phyloP scores from a whole-genome alignment of 306 rosid species.

The Prunus dulcis region DNA sequence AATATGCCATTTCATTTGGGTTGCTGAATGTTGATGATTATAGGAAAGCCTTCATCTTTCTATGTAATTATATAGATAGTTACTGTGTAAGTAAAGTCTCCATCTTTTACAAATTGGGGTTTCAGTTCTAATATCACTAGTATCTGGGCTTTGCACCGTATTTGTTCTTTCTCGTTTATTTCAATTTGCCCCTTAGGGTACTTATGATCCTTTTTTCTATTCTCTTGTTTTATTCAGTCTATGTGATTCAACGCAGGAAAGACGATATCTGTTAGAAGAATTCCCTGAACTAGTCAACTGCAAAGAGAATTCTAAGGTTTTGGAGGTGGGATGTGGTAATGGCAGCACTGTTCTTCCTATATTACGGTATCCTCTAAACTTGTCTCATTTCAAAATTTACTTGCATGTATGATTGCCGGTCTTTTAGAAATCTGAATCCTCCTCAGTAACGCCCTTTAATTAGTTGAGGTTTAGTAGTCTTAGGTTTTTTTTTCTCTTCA shows the following conservation, averaged over 20 bases:
- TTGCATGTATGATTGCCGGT: background rate
- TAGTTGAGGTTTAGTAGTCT: no score
- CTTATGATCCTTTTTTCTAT: background rate
- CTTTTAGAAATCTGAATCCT: background rate
- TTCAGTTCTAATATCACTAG: background rate
- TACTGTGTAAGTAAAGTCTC: background rate
- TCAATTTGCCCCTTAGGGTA: background rate
- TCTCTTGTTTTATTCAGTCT: background rate
- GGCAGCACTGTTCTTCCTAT: constrained; percentile 88
- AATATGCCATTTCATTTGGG: background rate
- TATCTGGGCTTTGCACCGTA: background rate
- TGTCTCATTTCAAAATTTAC: background rate
- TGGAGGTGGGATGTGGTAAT: constrained; percentile 94
- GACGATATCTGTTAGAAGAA: constrained; percentile 83
- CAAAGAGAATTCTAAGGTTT: constrained; percentile 43
- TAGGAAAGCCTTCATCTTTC: background rate
- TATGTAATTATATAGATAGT: background rate
- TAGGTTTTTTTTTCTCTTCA: background rate
- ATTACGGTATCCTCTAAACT: constrained; percentile 43
- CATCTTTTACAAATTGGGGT: background rate
- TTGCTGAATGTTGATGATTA: background rate
- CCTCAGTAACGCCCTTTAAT: background rate
- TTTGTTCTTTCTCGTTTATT: background rate
- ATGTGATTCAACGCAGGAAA: constrained; percentile 48
- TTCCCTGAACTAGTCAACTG: constrained; percentile 65